Evolutionary conservation across 352 stramenopile species (phyloP).

Genomic region (Phytopythium chamaehyphon): DNA sequence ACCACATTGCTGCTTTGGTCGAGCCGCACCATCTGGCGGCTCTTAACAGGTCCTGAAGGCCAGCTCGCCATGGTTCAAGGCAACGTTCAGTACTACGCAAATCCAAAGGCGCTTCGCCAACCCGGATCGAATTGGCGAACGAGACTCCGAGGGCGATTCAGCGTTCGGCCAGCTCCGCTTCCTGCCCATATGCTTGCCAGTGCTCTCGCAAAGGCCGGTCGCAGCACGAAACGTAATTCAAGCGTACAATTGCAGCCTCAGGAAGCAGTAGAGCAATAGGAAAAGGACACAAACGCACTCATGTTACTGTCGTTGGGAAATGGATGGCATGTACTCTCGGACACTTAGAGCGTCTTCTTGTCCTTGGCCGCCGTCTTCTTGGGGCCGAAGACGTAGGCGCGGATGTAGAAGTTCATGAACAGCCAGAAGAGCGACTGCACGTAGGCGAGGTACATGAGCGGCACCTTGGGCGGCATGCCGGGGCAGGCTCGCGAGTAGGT

Average conservation of each 20-base stretch:
- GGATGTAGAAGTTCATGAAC: slow-evolving; percentile 96
- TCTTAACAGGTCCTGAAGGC: slow-evolving; percentile 3
- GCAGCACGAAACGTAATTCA: background rate
- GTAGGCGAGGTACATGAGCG: slow-evolving; percentile 89
- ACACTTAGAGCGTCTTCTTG: slow-evolving; percentile 37
- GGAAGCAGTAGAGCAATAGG: background rate
- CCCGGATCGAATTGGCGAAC: slow-evolving; percentile 1
- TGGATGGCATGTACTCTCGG: background rate
- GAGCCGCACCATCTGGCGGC: slow-evolving; percentile 14
- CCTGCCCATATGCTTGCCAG: background rate
- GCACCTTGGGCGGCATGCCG: slow-evolving; percentile 61
- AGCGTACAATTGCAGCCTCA: background rate
- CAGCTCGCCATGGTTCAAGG: slow-evolving; percentile 19
- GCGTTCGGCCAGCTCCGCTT: background rate
- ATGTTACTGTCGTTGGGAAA: background rate
- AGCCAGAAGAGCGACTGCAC: slow-evolving; percentile 95
- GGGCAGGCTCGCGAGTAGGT: slow-evolving; percentile 83
- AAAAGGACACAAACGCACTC: background rate
- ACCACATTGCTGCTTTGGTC: slow-evolving; percentile 23
- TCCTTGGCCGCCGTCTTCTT: slow-evolving; percentile 25
- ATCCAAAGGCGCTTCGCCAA: slow-evolving; percentile 6
- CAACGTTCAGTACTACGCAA: slow-evolving; percentile 12
- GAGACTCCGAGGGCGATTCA: slow-evolving; percentile 3
- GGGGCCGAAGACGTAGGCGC: slow-evolving; percentile 77
- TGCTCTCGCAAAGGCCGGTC: background rate